Percentiles rank a stretch among this genome's conserved stretches.
Conservation (phyloP, 2,329 filamentous ascomycete species). For the Exophiala viscosa region DNA sequence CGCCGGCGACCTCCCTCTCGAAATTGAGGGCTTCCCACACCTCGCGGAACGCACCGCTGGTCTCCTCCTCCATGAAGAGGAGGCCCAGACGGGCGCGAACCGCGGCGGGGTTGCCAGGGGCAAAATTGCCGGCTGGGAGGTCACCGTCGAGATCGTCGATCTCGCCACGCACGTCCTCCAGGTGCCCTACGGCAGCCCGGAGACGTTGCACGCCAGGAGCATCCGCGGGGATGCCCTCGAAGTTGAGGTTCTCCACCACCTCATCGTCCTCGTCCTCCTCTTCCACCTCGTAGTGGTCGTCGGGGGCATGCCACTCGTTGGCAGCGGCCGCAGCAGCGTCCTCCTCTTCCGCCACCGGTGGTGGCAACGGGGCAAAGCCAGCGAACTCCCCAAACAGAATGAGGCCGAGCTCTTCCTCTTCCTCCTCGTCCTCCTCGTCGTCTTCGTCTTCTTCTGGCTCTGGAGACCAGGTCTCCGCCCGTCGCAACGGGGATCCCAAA, state of each 20-base stretch:
- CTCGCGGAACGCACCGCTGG: slow-evolving; percentile 6
- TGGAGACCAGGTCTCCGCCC: too few species aligned
- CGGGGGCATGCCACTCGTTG: not conserved
- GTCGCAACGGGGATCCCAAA: too few species aligned
- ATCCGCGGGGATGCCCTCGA: not conserved
- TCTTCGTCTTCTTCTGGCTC: too few species aligned
- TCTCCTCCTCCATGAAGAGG: slow-evolving; percentile 3
- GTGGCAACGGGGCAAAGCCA: too few species aligned
- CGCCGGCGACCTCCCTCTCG: slow-evolving; percentile 3
- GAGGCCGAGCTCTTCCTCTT: too few species aligned
- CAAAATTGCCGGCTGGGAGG: not conserved
- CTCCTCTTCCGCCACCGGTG: not conserved
- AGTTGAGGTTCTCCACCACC: not conserved
- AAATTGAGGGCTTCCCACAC: not conserved
- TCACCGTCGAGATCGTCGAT: slow-evolving; percentile 9
- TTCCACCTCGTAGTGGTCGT: not conserved
- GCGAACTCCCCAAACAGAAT: not conserved
- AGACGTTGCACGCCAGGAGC: not conserved
- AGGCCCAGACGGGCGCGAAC: slow-evolving; percentile 12
- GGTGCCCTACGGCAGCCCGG: slow-evolving; percentile 3
- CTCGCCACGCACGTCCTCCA: slow-evolving; percentile 2
- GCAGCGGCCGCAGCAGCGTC: not conserved
- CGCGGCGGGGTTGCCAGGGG: slow-evolving; percentile 7
- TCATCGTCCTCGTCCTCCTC: slow-evolving; percentile 1
- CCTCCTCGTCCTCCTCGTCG: too few species aligned